These are phyloP conservation scores for Lachnellula subtilissima DNA, from an alignment of 2,329 filamentous ascomycete genomes.

Conservation along the genomic window DNA sequence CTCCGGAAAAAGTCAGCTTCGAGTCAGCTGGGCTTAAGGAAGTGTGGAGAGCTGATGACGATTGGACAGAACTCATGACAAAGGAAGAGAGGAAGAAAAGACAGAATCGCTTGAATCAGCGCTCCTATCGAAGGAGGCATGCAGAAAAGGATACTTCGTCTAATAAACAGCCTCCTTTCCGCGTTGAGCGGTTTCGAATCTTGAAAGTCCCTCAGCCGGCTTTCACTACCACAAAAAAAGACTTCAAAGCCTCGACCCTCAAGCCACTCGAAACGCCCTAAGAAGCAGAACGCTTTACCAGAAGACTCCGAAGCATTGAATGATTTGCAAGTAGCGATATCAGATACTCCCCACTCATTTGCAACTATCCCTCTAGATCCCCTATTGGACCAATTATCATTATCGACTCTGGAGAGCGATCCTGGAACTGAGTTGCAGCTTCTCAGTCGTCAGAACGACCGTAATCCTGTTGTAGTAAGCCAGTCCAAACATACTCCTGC, in stretches of 20 bases:
- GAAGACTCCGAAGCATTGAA: background rate
- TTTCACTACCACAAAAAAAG: background rate
- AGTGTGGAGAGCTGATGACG: slow-evolving; percentile 35
- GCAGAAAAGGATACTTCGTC: slow-evolving; percentile 1
- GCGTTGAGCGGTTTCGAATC: slow-evolving; percentile 15
- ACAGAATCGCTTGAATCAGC: slow-evolving; percentile 68
- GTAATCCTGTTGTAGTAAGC: background rate
- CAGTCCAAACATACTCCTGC: background rate
- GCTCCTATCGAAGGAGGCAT: slow-evolving; percentile 31
- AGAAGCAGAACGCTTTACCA: background rate
- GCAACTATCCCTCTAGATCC: background rate
- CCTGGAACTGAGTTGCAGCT: background rate
- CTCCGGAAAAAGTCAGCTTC: background rate
- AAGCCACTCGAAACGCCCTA: background rate
- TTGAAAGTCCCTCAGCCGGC: slow-evolving; percentile 1
- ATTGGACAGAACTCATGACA: slow-evolving; percentile 63
- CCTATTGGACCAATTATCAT: background rate
- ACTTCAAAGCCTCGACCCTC: background rate
- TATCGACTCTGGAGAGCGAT: background rate
- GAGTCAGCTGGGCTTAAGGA: background rate
- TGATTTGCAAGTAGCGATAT: background rate
- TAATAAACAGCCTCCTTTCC: slow-evolving; percentile 6
- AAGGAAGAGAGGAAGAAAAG: slow-evolving; percentile 64
- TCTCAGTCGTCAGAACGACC: background rate
- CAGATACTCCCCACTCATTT: background rate